Evolutionary conservation across 768 basidiomycete species (phyloP), one percentile per base, ranked within the genome.

Genomic region (Coprinellus micaceus): DNA sequence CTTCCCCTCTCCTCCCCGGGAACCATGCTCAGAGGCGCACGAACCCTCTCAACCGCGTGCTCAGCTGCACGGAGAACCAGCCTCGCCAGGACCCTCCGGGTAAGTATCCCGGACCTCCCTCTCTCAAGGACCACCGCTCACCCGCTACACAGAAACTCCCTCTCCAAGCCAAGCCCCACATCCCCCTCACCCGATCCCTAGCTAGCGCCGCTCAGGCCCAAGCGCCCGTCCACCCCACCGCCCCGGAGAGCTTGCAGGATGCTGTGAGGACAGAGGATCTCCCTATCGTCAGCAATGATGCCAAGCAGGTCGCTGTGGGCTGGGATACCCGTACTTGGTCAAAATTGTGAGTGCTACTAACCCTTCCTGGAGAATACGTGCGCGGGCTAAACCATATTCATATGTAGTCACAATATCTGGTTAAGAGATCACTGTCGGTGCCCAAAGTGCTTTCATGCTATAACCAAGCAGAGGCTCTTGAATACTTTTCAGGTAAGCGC

Each of bases 401-500:
- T 48, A 13, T 60, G 25, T 61, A 98, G 95, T 66, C 92, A 96
- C 67, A 85, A 94, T 64, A 82, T 93, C 39, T 97, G 93, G 89
- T 74, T 98, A 22, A 78, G 92, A 43, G 96, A 98, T 65, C 95
- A 98, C 61, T 98, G 96, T 67, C 80, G 94, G 30, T 97, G 94
- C 68, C 74, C 87, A 4, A 74, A 82, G 49, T 96, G 94, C 69
- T 95, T 91, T 65, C 95, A 98, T 69, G 75, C 86, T 0, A 67
- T 85, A 58, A 98, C 95, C 17, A 95, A 92, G 65, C 96, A 98
- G 69, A 80, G 95, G n/a, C 70, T 98, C 10, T 74, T 93, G 51
- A 86, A 90, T 64, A 93, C 94, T 1, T 92, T 88, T 61, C 85
- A 90, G 60, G 95, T 89, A 61, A 26, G 15, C 78, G 3, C 50